Percentiles rank a stretch among this genome's conserved stretches.
These are phyloP conservation scores for Tetrahymena malaccensis DNA, from an alignment of 73 alveolate species.

Conservation along the genomic window DNA sequence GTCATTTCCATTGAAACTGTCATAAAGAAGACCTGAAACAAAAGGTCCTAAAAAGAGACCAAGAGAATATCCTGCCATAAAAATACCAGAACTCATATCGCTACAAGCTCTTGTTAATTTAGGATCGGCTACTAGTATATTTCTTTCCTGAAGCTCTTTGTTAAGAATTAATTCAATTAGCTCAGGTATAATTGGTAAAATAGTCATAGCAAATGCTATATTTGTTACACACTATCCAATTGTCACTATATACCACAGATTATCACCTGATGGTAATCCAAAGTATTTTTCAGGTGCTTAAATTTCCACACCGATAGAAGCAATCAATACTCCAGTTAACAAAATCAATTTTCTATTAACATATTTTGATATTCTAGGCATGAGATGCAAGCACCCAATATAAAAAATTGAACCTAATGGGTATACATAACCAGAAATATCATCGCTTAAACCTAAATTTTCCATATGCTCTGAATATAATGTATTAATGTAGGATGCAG, in stretches of 20 bases:
- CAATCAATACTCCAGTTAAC: neutral
- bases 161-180: neutral
- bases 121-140: neutral
- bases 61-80: conserved; percentile 25
- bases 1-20: neutral
- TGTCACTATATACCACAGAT: neutral
- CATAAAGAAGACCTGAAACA: conserved; percentile 18
- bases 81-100: conserved; percentile 25
- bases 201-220: neutral
- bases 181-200: neutral
- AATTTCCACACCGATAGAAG: neutral
- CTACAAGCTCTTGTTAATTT: neutral
- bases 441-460: neutral
- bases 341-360: neutral
- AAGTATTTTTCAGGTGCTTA: neutral
- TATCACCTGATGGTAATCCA: neutral
- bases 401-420: neutral
- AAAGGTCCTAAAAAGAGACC: conserved; percentile 35
- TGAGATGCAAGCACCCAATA: neutral
- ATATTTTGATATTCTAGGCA: neutral
- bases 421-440: neutral
- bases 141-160: neutral
- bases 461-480: neutral
- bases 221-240: neutral
- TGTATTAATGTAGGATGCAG: neutral